Evolutionary conservation across 495 filamentous ascomycete species (phyloP).

Genomic region (Pyrenopolyporus hunteri): DNA sequence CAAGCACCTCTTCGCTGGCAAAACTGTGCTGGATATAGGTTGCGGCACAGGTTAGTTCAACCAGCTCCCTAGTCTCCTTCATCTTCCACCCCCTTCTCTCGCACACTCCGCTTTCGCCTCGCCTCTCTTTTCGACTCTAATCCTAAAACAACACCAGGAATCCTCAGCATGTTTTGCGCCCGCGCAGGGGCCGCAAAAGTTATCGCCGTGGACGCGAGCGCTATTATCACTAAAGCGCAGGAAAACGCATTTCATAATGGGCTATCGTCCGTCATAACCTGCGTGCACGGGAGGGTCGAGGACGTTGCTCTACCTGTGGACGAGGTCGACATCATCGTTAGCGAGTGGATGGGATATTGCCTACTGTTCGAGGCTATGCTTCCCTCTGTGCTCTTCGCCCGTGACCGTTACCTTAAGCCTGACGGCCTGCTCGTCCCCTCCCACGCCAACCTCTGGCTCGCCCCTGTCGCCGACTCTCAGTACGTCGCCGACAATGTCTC

Average conservation of each 20-base stretch:
- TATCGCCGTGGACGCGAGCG: slow-evolving; percentile 95
- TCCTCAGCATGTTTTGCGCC: slow-evolving; percentile 86
- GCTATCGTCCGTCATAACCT: slow-evolving; percentile 82
- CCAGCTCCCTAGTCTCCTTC: not conserved
- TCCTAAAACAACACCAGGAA: slow-evolving; percentile 43
- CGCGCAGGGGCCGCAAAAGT: slow-evolving; percentile 93
- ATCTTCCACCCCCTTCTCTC: not conserved
- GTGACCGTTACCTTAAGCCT: slow-evolving; percentile 85
- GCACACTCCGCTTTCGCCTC: not conserved
- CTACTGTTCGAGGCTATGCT: slow-evolving; percentile 98
- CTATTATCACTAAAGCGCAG: slow-evolving; percentile 92
- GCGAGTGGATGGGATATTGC: slow-evolving; percentile 99
- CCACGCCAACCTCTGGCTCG: slow-evolving; percentile 87
- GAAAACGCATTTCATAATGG: slow-evolving; percentile 90
- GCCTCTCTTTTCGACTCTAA: slow-evolving; percentile 30
- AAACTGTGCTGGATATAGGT: slow-evolving; percentile 95
- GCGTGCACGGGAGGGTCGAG: slow-evolving; percentile 95
- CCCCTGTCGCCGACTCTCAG: slow-evolving; percentile 83
- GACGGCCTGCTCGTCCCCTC: slow-evolving; percentile 91
- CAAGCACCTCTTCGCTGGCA: slow-evolving; percentile 94
- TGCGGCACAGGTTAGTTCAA: slow-evolving; percentile 72
- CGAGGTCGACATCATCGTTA: slow-evolving; percentile 97
- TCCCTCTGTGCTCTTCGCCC: slow-evolving; percentile 91
- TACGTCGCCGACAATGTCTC: slow-evolving; percentile 89
- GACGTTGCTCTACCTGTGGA: slow-evolving; percentile 86